Conservation (phyloP, 176 grass and related monocot species). For the Dactylis glomerata region DNA sequence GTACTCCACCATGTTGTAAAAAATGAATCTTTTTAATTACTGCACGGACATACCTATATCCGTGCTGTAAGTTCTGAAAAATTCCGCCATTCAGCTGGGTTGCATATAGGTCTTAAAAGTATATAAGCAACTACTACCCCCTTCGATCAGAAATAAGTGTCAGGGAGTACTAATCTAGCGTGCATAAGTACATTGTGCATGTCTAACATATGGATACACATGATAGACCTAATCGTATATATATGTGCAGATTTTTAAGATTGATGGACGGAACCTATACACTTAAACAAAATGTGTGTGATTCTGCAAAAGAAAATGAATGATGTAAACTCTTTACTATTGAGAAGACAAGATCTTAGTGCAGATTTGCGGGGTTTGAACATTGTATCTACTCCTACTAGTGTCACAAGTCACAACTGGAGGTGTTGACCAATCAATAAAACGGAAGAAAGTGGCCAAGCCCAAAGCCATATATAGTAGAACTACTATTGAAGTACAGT, state of each 20-base stretch:
- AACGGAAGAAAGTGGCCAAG: background rate
- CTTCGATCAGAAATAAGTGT: too few relatives aligned
- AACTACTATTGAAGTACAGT: conserved; percentile 26
- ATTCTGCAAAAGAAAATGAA: background rate
- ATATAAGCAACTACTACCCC: background rate
- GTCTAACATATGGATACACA: too few relatives aligned
- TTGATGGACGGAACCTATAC: background rate
- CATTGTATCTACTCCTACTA: too few relatives aligned
- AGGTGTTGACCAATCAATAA: background rate
- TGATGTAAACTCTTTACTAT: background rate
- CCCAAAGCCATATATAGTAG: background rate
- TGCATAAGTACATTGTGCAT: too few relatives aligned
- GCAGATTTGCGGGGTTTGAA: background rate
- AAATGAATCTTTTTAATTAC: too few relatives aligned
- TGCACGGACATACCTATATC: too few relatives aligned
- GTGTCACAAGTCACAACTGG: too few relatives aligned
- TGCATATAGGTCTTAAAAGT: too few relatives aligned
- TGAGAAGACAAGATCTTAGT: background rate
- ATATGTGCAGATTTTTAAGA: background rate
- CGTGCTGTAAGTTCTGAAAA: background rate
- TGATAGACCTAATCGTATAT: too few relatives aligned
- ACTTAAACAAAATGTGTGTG: too few relatives aligned
- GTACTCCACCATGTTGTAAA: background rate
- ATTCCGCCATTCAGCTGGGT: background rate
- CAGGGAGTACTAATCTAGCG: background rate